phyloP scores from a whole-genome alignment of 2,329 filamentous ascomycete species.

The Ceratocystis albifundus region DNA sequence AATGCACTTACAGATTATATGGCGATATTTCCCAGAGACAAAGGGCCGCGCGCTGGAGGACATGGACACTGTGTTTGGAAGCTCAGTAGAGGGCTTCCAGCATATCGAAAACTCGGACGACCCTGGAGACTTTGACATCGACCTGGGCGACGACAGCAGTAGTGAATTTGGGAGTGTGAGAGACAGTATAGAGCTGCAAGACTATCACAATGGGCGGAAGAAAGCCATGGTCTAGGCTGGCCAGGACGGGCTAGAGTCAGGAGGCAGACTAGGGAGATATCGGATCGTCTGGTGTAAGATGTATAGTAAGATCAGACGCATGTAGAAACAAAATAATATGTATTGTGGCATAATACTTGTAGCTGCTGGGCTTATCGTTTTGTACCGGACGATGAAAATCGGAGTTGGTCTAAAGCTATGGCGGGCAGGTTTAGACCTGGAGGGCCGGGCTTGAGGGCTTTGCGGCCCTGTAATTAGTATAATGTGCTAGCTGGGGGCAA shows the following conservation, averaged over 20 bases:
- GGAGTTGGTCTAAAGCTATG: too few relatives aligned
- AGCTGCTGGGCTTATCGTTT: not conserved
- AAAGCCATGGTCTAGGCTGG: not conserved
- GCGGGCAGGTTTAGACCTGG: too few relatives aligned
- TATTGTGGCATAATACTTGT: not conserved
- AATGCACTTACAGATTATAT: slow-evolving; percentile 31
- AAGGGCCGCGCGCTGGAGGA: slow-evolving; percentile 35
- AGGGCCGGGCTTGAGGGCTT: too few relatives aligned
- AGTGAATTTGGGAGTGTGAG: not conserved
- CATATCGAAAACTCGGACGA: slow-evolving; percentile 1
- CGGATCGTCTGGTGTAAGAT: not conserved
- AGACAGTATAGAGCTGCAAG: slow-evolving; percentile 12
- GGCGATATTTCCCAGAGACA: slow-evolving; percentile 36
- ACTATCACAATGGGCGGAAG: not conserved
- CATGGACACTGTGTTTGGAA: slow-evolving; percentile 36
- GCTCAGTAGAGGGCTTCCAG: not conserved
- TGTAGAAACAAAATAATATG: not conserved
- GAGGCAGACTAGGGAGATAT: not conserved
- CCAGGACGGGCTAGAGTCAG: not conserved
- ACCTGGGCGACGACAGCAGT: not conserved
- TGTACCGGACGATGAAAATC: not conserved
- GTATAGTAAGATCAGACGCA: not conserved
- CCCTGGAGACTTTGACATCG: not conserved
- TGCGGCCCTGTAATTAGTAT: too few relatives aligned
- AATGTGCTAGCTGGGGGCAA: too few relatives aligned